Conservation (phyloP, 768 basidiomycete species). For the Panaeolus papilionaceus region DNA sequence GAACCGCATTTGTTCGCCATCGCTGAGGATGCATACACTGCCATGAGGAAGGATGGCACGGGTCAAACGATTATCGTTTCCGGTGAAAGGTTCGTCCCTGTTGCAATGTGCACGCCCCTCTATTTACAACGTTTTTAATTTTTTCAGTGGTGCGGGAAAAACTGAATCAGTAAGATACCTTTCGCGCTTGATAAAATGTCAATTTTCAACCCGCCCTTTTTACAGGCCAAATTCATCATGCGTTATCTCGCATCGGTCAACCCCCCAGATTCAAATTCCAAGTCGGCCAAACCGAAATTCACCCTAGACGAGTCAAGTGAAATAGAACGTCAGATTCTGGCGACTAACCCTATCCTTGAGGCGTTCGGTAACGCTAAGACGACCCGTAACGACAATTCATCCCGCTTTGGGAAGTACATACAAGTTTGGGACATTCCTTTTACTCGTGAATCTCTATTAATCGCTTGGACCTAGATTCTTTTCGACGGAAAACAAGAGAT, state of each 20-base stretch:
- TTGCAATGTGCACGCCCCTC: conserved; percentile 16
- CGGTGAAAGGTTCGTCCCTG: conserved; percentile 82
- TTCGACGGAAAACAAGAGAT: conserved; percentile 97
- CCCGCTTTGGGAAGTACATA: conserved; percentile 99
- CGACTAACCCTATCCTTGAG: conserved; percentile 99
- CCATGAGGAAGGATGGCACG: conserved; percentile 91
- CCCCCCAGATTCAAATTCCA: conserved; percentile 67
- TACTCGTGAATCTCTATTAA: conserved; percentile 17
- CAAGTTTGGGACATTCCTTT: conserved; percentile 63
- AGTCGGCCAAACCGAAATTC: conserved; percentile 65
- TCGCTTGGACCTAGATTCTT: conserved; percentile 70
- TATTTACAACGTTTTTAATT: conserved; percentile 21
- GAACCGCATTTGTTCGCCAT: conserved; percentile 99
- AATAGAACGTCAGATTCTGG: conserved; percentile 96
- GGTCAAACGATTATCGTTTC: conserved; percentile 99
- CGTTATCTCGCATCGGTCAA: conserved; percentile 98
- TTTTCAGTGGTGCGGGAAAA: conserved; percentile 94
- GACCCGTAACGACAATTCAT: conserved; percentile 98
- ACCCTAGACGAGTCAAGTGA: conserved; percentile 89
- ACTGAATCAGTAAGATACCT: conserved; percentile 83
- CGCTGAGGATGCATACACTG: conserved; percentile 98
- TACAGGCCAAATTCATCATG: conserved; percentile 97
- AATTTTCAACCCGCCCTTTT: conserved; percentile 9
- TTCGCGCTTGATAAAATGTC: background rate
- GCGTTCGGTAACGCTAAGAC: conserved; percentile 99